A percentile compares a stretch with the other conserved stretches of the same genome.
Evolutionary conservation across 2,329 filamentous ascomycete genomes (phyloP).

Genomic region (Chalaropsis thielavioides): DNA sequence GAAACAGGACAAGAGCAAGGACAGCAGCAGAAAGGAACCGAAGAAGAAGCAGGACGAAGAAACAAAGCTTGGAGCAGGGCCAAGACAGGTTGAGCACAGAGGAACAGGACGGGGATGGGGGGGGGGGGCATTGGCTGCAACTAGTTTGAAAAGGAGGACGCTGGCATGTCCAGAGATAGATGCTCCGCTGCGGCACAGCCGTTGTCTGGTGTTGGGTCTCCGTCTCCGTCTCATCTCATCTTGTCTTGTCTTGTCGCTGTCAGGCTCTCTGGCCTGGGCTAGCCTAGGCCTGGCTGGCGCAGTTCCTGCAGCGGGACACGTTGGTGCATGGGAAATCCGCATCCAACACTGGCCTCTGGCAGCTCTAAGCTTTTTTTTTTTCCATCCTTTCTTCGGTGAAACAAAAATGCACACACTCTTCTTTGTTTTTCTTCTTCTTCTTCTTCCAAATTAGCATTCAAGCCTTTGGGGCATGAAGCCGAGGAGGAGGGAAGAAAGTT

Average conservation of each 20-base stretch:
- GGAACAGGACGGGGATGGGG: neutral
- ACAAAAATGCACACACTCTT: neutral
- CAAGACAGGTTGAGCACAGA: neutral
- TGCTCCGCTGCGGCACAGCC: neutral
- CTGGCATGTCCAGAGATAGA: slow-evolving; percentile 1
- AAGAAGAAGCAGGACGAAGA: too few species aligned
- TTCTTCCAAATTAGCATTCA: neutral
- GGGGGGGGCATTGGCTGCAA: neutral
- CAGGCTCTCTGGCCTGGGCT: too few species aligned
- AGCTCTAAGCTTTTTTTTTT: neutral
- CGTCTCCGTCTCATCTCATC: too few species aligned
- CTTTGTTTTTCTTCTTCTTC: neutral
- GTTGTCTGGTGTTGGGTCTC: neutral
- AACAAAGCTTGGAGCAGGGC: too few species aligned
- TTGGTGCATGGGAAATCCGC: neutral
- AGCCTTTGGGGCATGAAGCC: neutral
- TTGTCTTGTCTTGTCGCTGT: too few species aligned
- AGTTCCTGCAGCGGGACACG: neutral
- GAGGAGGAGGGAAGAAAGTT: neutral
- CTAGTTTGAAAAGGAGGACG: neutral
- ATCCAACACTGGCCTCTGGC: neutral
- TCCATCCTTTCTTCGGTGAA: neutral
- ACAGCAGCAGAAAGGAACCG: too few species aligned
- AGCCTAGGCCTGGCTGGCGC: neutral
- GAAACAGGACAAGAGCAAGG: too few species aligned